phyloP scores from a whole-genome alignment of 805 yeast species.

The Yamadazyma laniorum region DNA sequence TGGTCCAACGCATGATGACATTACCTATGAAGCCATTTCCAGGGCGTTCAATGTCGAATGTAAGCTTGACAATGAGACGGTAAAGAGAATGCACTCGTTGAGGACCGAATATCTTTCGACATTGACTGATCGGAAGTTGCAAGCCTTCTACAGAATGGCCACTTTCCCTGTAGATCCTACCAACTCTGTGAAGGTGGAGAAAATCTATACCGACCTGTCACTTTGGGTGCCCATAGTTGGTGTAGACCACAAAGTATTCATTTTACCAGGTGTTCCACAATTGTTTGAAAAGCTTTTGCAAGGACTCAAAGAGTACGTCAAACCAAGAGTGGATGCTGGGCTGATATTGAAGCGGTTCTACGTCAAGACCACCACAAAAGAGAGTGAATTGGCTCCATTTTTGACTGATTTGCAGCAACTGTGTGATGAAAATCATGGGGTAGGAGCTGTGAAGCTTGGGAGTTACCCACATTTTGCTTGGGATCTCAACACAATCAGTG shows the following conservation, averaged over 20 bases:
- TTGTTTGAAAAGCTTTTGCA: conserved; percentile 57
- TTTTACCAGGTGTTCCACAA: conserved; percentile 84
- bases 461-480: conserved; percentile 78
- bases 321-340: conserved; percentile 21
- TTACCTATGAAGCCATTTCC: conserved; percentile 76
- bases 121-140: conserved; percentile 42
- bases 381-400: conserved; percentile 67
- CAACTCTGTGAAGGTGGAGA: conserved; percentile 31
- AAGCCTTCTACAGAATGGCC: conserved; percentile 78
- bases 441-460: conserved; percentile 61
- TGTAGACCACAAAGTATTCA: conserved; percentile 59
- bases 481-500: conserved; percentile 66
- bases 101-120: conserved; percentile 34
- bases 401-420: conserved; percentile 50
- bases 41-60: conserved; percentile 55
- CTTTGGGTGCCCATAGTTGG: conserved; percentile 86
- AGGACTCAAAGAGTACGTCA: conserved; percentile 38
- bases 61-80: conserved; percentile 55
- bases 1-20: conserved; percentile 91
- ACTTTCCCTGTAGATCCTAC: conserved; percentile 56
- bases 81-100: conserved; percentile 55
- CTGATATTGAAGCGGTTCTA: conserved; percentile 42
- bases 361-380: conserved; percentile 60
- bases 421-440: conserved; percentile 29
- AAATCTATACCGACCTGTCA: conserved; percentile 42